Conservation (phyloP, 1,284 basidiomycete genomes). For the Rhodotorula sp. region DNA sequence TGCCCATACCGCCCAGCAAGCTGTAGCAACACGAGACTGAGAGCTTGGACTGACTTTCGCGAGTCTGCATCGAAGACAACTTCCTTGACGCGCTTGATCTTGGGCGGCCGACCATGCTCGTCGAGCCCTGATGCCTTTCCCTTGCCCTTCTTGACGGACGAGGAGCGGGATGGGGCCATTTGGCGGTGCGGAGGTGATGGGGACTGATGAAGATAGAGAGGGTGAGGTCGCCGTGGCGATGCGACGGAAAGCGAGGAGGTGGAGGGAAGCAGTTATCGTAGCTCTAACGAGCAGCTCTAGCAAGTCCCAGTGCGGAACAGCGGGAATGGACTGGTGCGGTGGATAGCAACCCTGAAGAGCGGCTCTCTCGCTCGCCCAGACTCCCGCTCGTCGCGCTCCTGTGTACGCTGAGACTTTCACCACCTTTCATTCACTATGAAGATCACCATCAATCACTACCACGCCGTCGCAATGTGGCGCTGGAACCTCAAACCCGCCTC, state of each 20-base stretch:
- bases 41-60: slow-evolving; percentile 56
- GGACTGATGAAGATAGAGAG: neutral
- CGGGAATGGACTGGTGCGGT: no score
- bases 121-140: slow-evolving; percentile 5
- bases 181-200: neutral
- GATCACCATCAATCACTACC: slow-evolving; percentile 73
- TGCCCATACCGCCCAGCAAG: neutral
- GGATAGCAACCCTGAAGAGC: no score
- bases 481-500: slow-evolving; percentile 64
- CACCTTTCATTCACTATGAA: slow-evolving; percentile 58
- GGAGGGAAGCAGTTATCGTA: no score
- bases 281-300: no score
- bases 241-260: no score
- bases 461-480: slow-evolving; percentile 79
- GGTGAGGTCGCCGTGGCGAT: no score
- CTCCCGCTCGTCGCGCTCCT: no score
- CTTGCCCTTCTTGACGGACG: slow-evolving; percentile 13
- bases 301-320: no score
- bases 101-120: slow-evolving; percentile 25
- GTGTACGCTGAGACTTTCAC: no score
- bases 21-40: neutral
- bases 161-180: slow-evolving; percentile 1
- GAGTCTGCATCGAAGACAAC: slow-evolving; percentile 73
- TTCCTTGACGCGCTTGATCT: slow-evolving; percentile 40
- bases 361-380: no score